Evolutionary conservation across 352 stramenopile species (phyloP), one percentile per base, ranked within the genome.

Genomic region (Globisporangium heterothallicum): DNA sequence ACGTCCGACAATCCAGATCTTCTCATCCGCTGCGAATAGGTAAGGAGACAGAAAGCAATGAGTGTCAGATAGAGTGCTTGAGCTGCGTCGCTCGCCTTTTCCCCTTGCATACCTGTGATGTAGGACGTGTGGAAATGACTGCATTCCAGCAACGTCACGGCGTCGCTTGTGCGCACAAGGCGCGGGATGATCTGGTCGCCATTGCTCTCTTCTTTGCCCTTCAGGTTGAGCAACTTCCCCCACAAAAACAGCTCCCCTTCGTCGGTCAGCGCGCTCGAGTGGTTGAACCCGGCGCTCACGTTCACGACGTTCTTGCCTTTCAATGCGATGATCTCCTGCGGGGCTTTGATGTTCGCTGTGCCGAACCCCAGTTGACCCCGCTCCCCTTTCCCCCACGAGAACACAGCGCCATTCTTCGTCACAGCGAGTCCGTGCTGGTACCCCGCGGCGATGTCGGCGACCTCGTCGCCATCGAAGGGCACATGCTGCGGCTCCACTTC

Each of bases 121-220:
- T 90, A 86, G 25, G 74, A 74, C 48, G 84, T 88, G 64, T 94
- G 84, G 57, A 94, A 94, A 45, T 92, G 81, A 44, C 81, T 94
- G 59, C 80, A 86, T 63, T 85, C 58, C 25, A 86, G 56, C 40
- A 84, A 58, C 26, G 68, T 73, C n/a, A 94, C 75, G 27, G 74
- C 64, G 14, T 84, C 81, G 29, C 70, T 82, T 40, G 79, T 91
- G 49, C 66, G 70, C 42, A 94, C 70, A 30, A 88, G 68, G 22
- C 84, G 70, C 32, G 84, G 84, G 18, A 66, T 81, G 49, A 91
- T 67, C 53, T 94, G 84, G 46, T 94, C 84, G 32, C 69, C 70
- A 36, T 74, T 68, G 35, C 58, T 82, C 42, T 86, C 72, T 1
- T 58, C 59, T 51, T 84, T 86, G 47, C 74, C 74, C 47, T 86